These are phyloP conservation scores for Saccharomycopsis vini DNA, from an alignment of 805 yeast species.

Conservation along the genomic window DNA sequence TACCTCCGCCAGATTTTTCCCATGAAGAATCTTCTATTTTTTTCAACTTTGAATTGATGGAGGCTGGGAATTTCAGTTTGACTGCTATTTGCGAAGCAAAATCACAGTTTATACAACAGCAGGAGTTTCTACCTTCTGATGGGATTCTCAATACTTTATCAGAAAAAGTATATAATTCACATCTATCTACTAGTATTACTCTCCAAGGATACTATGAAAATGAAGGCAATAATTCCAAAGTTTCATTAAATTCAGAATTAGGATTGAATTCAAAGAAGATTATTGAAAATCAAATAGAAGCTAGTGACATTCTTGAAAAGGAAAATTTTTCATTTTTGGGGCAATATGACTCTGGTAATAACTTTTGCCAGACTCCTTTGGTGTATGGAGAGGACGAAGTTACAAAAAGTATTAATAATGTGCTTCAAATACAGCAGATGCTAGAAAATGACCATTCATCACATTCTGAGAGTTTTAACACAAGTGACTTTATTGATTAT, in stretches of 20 bases:
- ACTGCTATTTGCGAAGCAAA: not conserved
- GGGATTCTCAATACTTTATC: not conserved
- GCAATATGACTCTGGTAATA: not conserved
- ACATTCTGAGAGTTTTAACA: not conserved
- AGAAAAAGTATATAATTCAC: too few relatives aligned
- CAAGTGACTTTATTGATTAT: slow-evolving; percentile 8
- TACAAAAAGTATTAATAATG: not conserved
- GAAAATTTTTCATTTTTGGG: not conserved
- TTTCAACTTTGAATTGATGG: not conserved
- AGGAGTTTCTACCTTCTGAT: not conserved
- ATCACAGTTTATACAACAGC: not conserved
- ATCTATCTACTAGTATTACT: too few relatives aligned
- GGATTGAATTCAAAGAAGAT: not conserved
- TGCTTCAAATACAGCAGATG: too few relatives aligned
- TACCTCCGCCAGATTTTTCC: too few relatives aligned
- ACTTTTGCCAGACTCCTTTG: not conserved
- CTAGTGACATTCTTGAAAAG: not conserved
- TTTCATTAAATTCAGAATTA: not conserved
- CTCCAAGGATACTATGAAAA: not conserved
- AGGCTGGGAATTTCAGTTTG: not conserved
- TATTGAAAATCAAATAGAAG: not conserved
- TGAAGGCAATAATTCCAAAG: not conserved
- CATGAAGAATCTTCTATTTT: too few relatives aligned
- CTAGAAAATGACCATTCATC: not conserved
- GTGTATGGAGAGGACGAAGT: not conserved